These are phyloP conservation scores for Camelina sativa DNA, from an alignment of 345 rosid genomes.

Conservation along the genomic window DNA sequence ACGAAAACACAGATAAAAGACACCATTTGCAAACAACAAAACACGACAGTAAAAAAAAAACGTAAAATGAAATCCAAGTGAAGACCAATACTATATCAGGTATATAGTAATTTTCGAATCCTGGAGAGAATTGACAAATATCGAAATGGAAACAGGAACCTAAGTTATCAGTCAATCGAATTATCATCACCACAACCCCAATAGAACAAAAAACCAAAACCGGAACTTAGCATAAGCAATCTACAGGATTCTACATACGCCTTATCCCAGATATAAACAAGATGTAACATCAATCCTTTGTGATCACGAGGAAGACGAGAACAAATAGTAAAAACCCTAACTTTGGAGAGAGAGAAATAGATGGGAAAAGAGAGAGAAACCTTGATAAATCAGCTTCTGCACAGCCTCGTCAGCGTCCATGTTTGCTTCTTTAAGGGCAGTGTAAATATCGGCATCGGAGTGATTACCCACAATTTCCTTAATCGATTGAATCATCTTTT, in stretches of 20 bases:
- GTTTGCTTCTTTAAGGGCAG: conserved; percentile 12
- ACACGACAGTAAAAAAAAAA: conserved; percentile 7
- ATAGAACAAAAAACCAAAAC: not conserved
- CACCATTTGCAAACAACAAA: not conserved
- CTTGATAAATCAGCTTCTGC: conserved; percentile 22
- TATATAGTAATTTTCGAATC: not conserved
- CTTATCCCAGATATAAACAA: not conserved
- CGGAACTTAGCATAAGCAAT: not conserved
- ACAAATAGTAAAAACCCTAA: conserved; percentile 2
- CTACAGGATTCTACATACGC: not conserved
- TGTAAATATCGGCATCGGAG: conserved; percentile 22
- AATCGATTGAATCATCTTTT: conserved; percentile 8
- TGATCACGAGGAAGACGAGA: not conserved
- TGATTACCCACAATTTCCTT: conserved; percentile 22
- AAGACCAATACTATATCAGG: not conserved
- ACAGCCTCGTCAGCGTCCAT: conserved; percentile 22
- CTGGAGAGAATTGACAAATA: not conserved
- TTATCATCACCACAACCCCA: not conserved
- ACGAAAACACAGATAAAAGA: conserved; percentile 4
- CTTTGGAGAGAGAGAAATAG: not conserved
- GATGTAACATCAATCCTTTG: not conserved
- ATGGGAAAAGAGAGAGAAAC: not conserved
- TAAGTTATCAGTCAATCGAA: not conserved
- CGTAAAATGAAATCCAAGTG: not conserved
- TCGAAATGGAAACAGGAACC: not conserved